Conservation (phyloP, 371 early-diverging fungal genomes). For the Mucor racemosus region DNA sequence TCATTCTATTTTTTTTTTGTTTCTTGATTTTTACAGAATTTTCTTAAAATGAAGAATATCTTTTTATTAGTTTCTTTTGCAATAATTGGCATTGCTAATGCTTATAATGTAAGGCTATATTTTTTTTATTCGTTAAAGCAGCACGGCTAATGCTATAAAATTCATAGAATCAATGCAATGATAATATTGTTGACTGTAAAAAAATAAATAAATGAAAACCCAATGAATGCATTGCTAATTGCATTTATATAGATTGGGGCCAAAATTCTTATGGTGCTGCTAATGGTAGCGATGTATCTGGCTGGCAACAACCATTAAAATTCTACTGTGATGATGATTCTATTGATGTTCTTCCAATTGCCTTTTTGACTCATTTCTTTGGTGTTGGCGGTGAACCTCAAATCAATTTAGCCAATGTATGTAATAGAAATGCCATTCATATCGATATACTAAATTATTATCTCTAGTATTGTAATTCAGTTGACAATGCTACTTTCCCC, state of each 20-base stretch:
- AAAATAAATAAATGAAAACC: too few species aligned
- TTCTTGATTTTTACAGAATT: slow-evolving; percentile 6
- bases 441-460: neutral
- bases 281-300: slow-evolving; percentile 29
- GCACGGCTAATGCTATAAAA: neutral
- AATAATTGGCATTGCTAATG: slow-evolving; percentile 14
- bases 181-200: slow-evolving; percentile 47
- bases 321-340: slow-evolving; percentile 67
- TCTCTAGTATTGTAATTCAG: slow-evolving; percentile 38
- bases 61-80: slow-evolving; percentile 11
- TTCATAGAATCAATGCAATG: slow-evolving; percentile 44
- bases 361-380: slow-evolving; percentile 72
- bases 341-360: slow-evolving; percentile 65
- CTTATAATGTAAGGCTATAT: slow-evolving; percentile 29
- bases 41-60: slow-evolving; percentile 14
- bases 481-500: slow-evolving; percentile 55
- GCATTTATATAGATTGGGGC: slow-evolving; percentile 48
- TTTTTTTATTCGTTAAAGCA: too few species aligned
- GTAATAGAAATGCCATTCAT: neutral
- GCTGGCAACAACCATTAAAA: slow-evolving; percentile 57
- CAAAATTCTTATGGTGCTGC: slow-evolving; percentile 58
- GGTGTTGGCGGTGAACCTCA: slow-evolving; percentile 47
- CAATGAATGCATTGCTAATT: too few species aligned
- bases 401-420: slow-evolving; percentile 69
- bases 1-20: neutral